Conservation (phyloP, 2,329 filamentous ascomycete genomes). For the Orbilia brochopaga region DNA sequence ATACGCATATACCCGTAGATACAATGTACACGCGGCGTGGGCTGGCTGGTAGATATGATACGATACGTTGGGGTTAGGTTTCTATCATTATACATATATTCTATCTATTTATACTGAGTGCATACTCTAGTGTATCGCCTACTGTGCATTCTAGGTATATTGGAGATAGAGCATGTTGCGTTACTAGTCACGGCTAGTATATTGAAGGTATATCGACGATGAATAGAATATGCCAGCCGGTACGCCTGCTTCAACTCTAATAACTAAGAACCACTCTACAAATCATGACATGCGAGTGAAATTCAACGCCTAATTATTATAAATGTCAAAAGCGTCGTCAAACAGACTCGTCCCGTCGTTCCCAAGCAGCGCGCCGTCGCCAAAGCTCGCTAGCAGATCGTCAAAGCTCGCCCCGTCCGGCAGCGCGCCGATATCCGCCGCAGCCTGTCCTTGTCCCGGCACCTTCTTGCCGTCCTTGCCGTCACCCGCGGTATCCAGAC, state of each 20-base stretch:
- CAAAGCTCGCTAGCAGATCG: slow-evolving; percentile 38
- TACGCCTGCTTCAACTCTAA: not conserved
- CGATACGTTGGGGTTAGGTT: not conserved
- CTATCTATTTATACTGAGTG: too few species aligned
- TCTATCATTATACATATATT: too few species aligned
- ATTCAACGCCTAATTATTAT: slow-evolving; percentile 28
- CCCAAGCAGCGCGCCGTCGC: slow-evolving; percentile 21
- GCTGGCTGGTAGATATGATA: not conserved
- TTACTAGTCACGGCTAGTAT: too few species aligned
- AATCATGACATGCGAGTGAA: not conserved
- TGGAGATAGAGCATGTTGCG: too few species aligned
- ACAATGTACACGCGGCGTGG: not conserved
- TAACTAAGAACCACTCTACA: not conserved
- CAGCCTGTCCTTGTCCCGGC: slow-evolving; percentile 4
- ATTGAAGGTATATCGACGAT: too few species aligned
- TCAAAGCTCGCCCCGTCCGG: slow-evolving; percentile 17
- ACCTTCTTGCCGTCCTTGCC: slow-evolving; percentile 8
- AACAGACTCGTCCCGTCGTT: slow-evolving; percentile 40
- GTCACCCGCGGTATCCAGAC: slow-evolving; percentile 12
- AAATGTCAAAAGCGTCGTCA: slow-evolving; percentile 43
- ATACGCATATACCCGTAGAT: not conserved
- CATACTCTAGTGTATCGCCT: too few species aligned
- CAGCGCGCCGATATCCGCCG: slow-evolving; percentile 25
- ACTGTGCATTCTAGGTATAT: too few species aligned
- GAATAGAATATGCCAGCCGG: too few species aligned